Base-by-base conservation (phyloP, 2,329 filamentous ascomycete species). In the Verticillium nubilum region DNA sequence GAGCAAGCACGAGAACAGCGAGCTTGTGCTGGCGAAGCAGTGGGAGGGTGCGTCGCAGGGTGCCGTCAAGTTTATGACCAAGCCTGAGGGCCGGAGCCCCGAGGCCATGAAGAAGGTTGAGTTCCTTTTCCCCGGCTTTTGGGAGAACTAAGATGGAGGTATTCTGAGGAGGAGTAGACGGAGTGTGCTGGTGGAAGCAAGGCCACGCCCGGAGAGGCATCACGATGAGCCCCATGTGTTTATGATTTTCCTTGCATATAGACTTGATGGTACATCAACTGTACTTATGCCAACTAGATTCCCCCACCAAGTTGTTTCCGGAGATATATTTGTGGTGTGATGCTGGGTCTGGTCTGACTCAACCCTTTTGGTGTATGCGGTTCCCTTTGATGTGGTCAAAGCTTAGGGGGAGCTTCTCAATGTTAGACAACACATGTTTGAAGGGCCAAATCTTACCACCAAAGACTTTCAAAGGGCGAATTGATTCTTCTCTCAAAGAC, bases 71-170 rank as follows among this genome's bases (percentile, higher is more conserved):
- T 87, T 86, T 69, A 96, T 94, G 78, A 97, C 94, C 55, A 90
- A 92, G 72, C 85, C 87, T 47, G 84, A 86, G 55, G 91, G 91
- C 27, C 85, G 92, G 67, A 84, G 83, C 62, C 79, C 84, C 15
- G 89, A 94, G 73, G 90, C 89, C 1, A 82, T 89, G 76, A 85
- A 91, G 82, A 94, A 86, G 77, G 78, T 97, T 58, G 84, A 88
- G 69, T 99, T 90, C 80, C 77, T 99, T 60, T 98, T 97, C 77
- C 92, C 93, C 1, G 90, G 88, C 2, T 92, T 93, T 73, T 91
- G 83, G 74, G 69, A 80, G 54, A 68, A 74, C 52, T 77, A 64
- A 50, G 19, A 25, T 31, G 2, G 19, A 37, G 29, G 37, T 37
- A 10, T 31, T 28, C 57, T 55, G 31, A 57, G 58, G 57, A 28